These are phyloP conservation scores for Encephalitozoon intestinalis DNA, from an alignment of 371 early-diverging fungal genomes.

Conservation along the genomic window DNA sequence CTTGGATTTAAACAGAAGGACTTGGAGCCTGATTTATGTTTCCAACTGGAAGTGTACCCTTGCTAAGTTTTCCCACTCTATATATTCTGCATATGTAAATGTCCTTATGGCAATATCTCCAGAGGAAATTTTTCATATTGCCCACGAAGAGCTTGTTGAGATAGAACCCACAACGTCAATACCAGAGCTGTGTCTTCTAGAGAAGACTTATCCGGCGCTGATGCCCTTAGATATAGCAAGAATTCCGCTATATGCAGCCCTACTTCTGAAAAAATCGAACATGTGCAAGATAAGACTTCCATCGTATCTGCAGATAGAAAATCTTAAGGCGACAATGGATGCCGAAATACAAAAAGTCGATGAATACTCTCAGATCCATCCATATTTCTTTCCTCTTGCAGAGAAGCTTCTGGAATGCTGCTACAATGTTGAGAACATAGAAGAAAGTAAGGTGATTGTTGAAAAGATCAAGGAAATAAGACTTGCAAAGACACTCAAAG, in stretches of 20 bases:
- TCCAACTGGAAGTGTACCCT: too few species aligned
- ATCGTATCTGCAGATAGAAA: conserved; percentile 4
- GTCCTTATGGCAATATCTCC: conserved; percentile 7
- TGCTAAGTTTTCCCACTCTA: too few species aligned
- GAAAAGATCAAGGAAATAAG: conserved; percentile 41
- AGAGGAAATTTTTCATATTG: conserved; percentile 24
- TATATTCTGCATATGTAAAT: not conserved
- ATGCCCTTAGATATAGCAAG: conserved; percentile 19
- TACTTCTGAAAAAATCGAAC: conserved; percentile 34
- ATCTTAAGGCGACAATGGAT: conserved; percentile 1
- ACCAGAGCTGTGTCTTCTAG: conserved; percentile 1
- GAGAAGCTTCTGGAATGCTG: conserved; percentile 5
- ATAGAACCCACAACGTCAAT: conserved; percentile 32
- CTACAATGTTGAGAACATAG: conserved; percentile 32
- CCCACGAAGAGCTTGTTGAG: conserved; percentile 32
- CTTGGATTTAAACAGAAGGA: too few species aligned
- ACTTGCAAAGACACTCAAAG: conserved; percentile 35
- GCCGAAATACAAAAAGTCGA: conserved; percentile 26
- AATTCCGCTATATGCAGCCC: conserved; percentile 45
- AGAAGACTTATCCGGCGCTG: not conserved
- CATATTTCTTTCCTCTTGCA: conserved; percentile 36
- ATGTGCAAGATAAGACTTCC: conserved; percentile 37
- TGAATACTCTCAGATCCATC: conserved; percentile 37
- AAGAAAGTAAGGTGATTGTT: conserved; percentile 11
- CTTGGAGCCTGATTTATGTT: not conserved